Conservation (phyloP, 1,139 yeast genomes). For the Hansenula lynferdii region DNA sequence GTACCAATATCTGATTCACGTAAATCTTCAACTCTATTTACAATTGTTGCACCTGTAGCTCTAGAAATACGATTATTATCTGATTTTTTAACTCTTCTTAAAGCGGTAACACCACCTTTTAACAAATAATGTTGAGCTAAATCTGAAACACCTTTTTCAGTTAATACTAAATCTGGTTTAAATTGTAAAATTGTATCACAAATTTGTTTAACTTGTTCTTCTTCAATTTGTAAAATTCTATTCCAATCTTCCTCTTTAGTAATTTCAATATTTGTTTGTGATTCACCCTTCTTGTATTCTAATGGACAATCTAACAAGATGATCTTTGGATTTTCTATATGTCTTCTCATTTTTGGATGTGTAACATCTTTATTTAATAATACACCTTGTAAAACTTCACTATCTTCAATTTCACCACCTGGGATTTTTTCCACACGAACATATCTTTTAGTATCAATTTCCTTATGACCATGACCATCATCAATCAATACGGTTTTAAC, state of each 20-base stretch:
- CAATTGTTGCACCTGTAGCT: slow-evolving; percentile 97
- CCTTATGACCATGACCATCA: slow-evolving; percentile 63
- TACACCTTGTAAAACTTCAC: slow-evolving; percentile 85
- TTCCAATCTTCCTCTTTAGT: slow-evolving; percentile 97
- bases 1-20: slow-evolving; percentile 88
- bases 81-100: slow-evolving; percentile 92
- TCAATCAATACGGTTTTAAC: slow-evolving; percentile 77
- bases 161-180: slow-evolving; percentile 91
- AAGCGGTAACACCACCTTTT: slow-evolving; percentile 89
- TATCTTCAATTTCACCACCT: slow-evolving; percentile 93
- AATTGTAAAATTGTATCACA: slow-evolving; percentile 83
- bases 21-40: slow-evolving; percentile 91
- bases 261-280: slow-evolving; percentile 96
- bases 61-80: slow-evolving; percentile 97
- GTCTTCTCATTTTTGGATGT: slow-evolving; percentile 95
- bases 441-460: slow-evolving; percentile 90
- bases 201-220: slow-evolving; percentile 87
- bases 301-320: slow-evolving; percentile 92
- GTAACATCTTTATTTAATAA: slow-evolving; percentile 94
- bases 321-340: slow-evolving; percentile 83
- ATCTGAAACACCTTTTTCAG: slow-evolving; percentile 98
- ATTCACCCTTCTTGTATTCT: slow-evolving; percentile 98
- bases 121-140: slow-evolving; percentile 94
- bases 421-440: slow-evolving; percentile 94
- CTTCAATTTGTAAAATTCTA: slow-evolving; percentile 92